These are phyloP conservation scores for Nakaseomyces kungkrabaensis DNA, from an alignment of 1,139 yeast species.

Conservation along the genomic window DNA sequence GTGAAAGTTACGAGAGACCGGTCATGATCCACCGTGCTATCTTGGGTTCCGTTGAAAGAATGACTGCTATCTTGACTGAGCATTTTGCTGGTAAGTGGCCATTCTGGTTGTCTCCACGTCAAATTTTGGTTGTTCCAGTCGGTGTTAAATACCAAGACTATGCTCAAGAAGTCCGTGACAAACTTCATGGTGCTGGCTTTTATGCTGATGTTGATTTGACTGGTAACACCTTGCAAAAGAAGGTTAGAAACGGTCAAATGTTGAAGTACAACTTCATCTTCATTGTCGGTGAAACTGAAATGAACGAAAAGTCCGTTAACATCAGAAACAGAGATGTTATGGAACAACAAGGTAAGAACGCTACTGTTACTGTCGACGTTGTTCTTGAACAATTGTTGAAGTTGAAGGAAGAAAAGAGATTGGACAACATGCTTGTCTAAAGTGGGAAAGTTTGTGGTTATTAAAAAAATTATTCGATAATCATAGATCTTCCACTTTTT, in stretches of 20 bases:
- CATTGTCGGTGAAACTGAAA: constrained; percentile 93
- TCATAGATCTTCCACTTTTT: background rate
- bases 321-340: constrained; percentile 87
- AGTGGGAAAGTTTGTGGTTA: background rate
- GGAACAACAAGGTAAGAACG: constrained; percentile 83
- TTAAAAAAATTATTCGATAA: background rate
- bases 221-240: constrained; percentile 93
- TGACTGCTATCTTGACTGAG: constrained; percentile 94
- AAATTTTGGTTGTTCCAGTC: constrained; percentile 87
- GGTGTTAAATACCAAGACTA: constrained; percentile 87
- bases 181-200: constrained; percentile 58
- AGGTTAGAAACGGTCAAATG: constrained; percentile 90
- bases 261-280: constrained; percentile 88
- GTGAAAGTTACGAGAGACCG: constrained; percentile 48
- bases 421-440: constrained; percentile 41
- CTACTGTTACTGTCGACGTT: constrained; percentile 56
- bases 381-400: constrained; percentile 58
- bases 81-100: constrained; percentile 99
- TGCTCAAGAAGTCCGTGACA: constrained; percentile 68
- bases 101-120: constrained; percentile 98
- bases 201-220: constrained; percentile 86
- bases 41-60: constrained; percentile 94
- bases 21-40: constrained; percentile 99
- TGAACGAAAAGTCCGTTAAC: constrained; percentile 66
- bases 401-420: constrained; percentile 60